Evolutionary conservation across 495 filamentous ascomycete genomes (phyloP), one percentile per base, ranked within the genome.

Genomic region (Penicillium simplicissimum): DNA sequence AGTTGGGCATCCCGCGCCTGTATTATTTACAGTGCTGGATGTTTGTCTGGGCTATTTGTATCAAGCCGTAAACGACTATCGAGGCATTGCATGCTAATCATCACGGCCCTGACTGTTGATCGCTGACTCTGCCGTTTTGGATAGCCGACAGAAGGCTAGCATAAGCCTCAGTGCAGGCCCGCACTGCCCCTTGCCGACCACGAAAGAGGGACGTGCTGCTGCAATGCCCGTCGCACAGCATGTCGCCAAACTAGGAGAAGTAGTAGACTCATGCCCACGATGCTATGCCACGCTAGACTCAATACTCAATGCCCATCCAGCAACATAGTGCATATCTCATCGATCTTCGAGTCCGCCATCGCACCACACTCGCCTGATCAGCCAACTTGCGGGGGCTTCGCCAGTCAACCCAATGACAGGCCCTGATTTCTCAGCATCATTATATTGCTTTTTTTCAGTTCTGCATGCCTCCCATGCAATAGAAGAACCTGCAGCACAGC

Each of bases 361-460:
- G 6, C 42, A 49, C 43, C n/a, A 31, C 11, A 31, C 23, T 49
- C 45, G 1, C 11, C 45, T 17, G 48, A 51, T 31, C 8, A 31
- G 21, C 8, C 28, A 36, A 19, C 33, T 8, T 11, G 34, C 21
- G 45, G n/a, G 45, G 45, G 45, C 45, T 31, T 49, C 45, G 14
- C 10, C 40, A 36, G 5, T 17, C 33, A 37, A 40, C 57, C 64
- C 60, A 63, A 63, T 57, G 63, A 17, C 48, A 45, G 23, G 17
- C 52, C 11, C 40, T 17, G 23, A 60, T 63, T 63, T 63, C 53
- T 63, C 64, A 63, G 60, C 60, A 53, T 19, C 42, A n/a, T 1
- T 25, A 5, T 4, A 7, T 7, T 34, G 10, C n/a, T 4, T 49
- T 38, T 33, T n/a, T n/a, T n/a, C 34, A 3, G 1, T 3, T 23